Conservation (phyloP, 2,329 filamentous ascomycete genomes). For the Geosmithia putterillii region DNA sequence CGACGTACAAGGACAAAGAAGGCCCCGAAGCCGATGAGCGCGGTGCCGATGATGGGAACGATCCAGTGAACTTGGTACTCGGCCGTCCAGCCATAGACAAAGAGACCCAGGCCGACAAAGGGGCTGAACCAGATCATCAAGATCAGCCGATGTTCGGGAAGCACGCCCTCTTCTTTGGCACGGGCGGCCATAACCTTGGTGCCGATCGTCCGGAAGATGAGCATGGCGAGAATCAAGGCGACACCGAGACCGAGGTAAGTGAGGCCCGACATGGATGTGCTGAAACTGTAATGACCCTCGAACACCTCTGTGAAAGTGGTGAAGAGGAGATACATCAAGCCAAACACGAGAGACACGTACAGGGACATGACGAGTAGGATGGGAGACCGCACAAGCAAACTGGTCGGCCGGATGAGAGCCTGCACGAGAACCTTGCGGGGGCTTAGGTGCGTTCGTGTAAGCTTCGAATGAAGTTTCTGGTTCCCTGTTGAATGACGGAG, state of each 20-base stretch:
- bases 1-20: slow-evolving; percentile 23
- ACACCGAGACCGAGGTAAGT: slow-evolving; percentile 14
- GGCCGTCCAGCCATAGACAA: slow-evolving; percentile 17
- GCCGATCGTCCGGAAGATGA: slow-evolving; percentile 11
- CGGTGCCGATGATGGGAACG: slow-evolving; percentile 22
- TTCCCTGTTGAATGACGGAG: slow-evolving; percentile 16
- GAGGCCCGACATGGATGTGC: slow-evolving; percentile 19
- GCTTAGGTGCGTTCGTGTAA: slow-evolving; percentile 4
- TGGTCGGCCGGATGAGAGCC: slow-evolving; percentile 21
- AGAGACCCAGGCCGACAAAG: slow-evolving; percentile 11
- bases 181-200: slow-evolving; percentile 12
- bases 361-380: slow-evolving; percentile 1
- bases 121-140: slow-evolving; percentile 11
- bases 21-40: slow-evolving; percentile 31
- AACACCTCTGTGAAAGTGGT: slow-evolving; percentile 45
- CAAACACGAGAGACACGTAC: slow-evolving; percentile 52
- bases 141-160: slow-evolving; percentile 15
- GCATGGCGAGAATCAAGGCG: slow-evolving; percentile 13
- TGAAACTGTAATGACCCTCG: slow-evolving; percentile 37
- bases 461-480: background rate
- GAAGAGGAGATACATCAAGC: slow-evolving; percentile 45
- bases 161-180: slow-evolving; percentile 9
- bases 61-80: slow-evolving; percentile 15
- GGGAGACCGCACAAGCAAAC: background rate
- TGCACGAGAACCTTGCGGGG: slow-evolving; percentile 28